Base-by-base conservation (phyloP, 1,139 yeast species). In the Arxiozyma heterogenica region DNA sequence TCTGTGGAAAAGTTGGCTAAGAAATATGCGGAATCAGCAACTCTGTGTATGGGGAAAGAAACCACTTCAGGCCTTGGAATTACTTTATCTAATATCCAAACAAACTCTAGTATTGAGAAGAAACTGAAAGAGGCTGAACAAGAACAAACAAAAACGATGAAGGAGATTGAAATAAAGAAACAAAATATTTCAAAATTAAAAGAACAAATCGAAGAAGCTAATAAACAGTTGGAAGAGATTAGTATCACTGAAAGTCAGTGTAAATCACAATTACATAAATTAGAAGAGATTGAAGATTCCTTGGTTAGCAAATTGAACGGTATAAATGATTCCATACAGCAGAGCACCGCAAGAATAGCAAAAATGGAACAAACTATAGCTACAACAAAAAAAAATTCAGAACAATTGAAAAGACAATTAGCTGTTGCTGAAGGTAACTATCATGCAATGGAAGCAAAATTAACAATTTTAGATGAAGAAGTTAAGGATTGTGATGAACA, bases 371-470 rank as follows among this genome's bases (percentile, higher is more conserved):
- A 41, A 15, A 39, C 50, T 9, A 56, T 56, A 25, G 17, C 50
- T 9, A 44, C 48, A 17, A 41, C 55, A 6, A 51, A 41, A 22
- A 52, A 52, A 17, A 42, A 21, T 34, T 53, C 52, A n/a, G 49
- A 44, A 21, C 50, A 42, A 18, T 42, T 56, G n/a, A 47, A 50
- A n/a, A 54, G 88, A 51, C 94, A 91, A 62, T 76, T 88, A 3
- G 82, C 91, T 0, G 77, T 88, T 49, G 80, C 91, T 1, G 96
- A 91, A 67, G 95, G 96, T 12, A 86, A 84, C 58, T 79, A 81
- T 59, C 86, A 86, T 64, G 83, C 90, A 12, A 79, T 85, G 49
- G 86, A 87, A 55, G 67, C 83, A 0, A 84, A 86, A 61, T 75
- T 86, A 59, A 82, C 82, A 58, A 80, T 79, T 51, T 74, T 83